These are phyloP conservation scores for Vigna radiata DNA, from an alignment of 306 rosid genomes.

Conservation along the genomic window DNA sequence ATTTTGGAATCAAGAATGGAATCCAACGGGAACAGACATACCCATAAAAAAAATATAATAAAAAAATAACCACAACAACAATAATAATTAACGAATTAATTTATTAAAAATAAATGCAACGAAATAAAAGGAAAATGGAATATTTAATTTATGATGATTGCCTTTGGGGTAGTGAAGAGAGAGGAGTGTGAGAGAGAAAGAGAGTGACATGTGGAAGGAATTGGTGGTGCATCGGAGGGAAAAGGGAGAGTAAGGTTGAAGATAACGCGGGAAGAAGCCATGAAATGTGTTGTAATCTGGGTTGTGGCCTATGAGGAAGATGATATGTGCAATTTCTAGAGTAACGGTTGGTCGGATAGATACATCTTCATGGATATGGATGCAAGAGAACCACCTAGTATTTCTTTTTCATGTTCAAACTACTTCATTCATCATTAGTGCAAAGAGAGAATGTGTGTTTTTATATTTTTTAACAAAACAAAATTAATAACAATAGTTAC, in stretches of 20 bases:
- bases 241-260: slow-evolving; percentile 33
- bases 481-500: too few relatives aligned
- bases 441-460: too few relatives aligned
- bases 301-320: neutral
- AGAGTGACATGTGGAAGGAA: slow-evolving; percentile 21
- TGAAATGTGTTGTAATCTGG: neutral
- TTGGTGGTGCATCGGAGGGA: slow-evolving; percentile 14
- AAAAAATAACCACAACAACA: too few relatives aligned
- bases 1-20: slow-evolving; percentile 1
- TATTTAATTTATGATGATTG: neutral
- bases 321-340: neutral
- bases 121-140: neutral
- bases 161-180: slow-evolving; percentile 31
- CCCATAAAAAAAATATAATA: neutral
- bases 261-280: slow-evolving; percentile 21
- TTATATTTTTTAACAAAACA: too few relatives aligned
- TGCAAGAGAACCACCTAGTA: too few relatives aligned
- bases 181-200: slow-evolving; percentile 1
- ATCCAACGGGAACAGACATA: neutral
- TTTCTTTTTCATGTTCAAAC: too few relatives aligned
- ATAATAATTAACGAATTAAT: neutral
- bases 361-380: too few relatives aligned
- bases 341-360: neutral
- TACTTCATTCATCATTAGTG: too few relatives aligned
- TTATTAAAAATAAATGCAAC: neutral